phyloP scores from a whole-genome alignment of 441 rosid genomes.

The Adansonia madagascariensis region DNA sequence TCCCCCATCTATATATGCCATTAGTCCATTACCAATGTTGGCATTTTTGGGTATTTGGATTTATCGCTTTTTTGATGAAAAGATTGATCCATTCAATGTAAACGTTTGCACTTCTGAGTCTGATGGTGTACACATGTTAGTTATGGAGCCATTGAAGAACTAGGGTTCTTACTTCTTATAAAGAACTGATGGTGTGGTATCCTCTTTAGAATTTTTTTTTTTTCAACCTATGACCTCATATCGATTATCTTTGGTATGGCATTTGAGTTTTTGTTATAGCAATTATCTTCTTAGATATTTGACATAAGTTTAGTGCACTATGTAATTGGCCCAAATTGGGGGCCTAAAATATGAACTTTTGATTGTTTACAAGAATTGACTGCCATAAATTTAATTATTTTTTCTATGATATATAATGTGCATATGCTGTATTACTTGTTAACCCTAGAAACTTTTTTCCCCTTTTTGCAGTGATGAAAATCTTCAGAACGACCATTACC shows the following conservation, averaged over 20 bases:
- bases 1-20: not conserved
- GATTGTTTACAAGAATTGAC: slow-evolving; percentile 14
- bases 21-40: not conserved
- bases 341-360: not conserved
- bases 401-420: not conserved
- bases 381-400: not conserved
- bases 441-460: slow-evolving; percentile 6
- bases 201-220: not conserved
- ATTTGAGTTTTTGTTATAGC: slow-evolving; percentile 6
- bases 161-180: not conserved
- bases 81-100: not conserved
- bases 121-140: not conserved
- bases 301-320: not conserved
- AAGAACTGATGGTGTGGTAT: not conserved
- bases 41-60: not conserved
- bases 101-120: not conserved
- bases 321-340: slow-evolving; percentile 17
- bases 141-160: slow-evolving; percentile 4
- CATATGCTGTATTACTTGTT: slow-evolving; percentile 16
- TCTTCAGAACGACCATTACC: slow-evolving; percentile 65
- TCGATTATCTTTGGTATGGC: not conserved
- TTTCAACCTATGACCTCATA: not conserved
- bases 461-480: slow-evolving; percentile 71
- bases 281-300: slow-evolving; percentile 5
- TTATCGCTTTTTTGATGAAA: not conserved